Evolutionary conservation across 257 asterid genomes (phyloP).

Genomic region (Coffea eugenioides): DNA sequence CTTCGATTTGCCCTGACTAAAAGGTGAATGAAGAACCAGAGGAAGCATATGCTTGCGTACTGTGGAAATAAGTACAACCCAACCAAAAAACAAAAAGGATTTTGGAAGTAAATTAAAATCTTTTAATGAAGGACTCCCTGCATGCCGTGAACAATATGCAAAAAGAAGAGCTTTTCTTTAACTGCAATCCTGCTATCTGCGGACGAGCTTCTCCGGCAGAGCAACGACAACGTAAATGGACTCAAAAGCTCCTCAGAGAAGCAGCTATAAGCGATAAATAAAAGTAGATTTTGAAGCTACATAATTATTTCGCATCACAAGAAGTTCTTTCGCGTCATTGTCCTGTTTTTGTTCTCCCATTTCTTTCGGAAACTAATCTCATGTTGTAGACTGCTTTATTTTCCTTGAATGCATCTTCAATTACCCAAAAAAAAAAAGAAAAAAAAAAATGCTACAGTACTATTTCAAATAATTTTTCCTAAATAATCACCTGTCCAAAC

Average conservation of each 20-base stretch:
- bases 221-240: background rate
- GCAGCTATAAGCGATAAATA: background rate
- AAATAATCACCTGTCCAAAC: no score
- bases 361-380: no score
- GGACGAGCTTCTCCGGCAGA: background rate
- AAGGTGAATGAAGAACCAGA: background rate
- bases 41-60: background rate
- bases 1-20: background rate
- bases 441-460: no score
- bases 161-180: background rate
- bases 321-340: no score
- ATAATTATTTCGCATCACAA: no score
- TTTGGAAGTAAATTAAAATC: no score
- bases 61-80: background rate
- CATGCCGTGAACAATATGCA: background rate
- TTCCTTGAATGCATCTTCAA: no score
- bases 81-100: no score
- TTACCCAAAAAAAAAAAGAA: no score
- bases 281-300: background rate
- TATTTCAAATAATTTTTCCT: no score
- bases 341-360: no score
- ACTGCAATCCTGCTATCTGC: background rate
- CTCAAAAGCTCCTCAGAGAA: background rate
- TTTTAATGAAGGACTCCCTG: background rate
- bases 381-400: no score